Base-by-base conservation (phyloP, 164 flowering plant genomes). In the Platanus orientalis region DNA sequence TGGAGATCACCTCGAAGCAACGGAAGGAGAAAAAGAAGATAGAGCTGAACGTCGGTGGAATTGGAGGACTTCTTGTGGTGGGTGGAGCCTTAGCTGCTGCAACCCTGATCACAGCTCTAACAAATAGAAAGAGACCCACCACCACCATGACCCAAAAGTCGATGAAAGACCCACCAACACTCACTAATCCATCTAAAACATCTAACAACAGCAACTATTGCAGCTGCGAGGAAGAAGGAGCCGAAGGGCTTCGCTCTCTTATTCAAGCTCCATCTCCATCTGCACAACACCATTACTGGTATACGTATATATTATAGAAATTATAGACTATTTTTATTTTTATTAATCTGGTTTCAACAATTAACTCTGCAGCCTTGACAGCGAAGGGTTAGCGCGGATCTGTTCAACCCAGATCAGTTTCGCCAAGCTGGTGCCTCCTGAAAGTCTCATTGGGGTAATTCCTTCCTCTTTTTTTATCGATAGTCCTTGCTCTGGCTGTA, bases 41-140 rank as follows among this genome's bases (percentile, higher is more conserved):
- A 17, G 53, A 25, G 36, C 32, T 53, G 65, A 36, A 1, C 26
- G 74, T 73, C 3, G 69, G 71, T 54, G 68, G 72, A 6, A 25
- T 75, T 36, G 78, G 67, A 47, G 77, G 68, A 17, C 12, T 71
- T 54, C 48, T 75, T 32, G 44, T 75, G 50, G 25, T 58, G 60
- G 81, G 73, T 40, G 83, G 84, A 58, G 75, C 75, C 10, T 39
- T 80, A 66, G 80, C 74, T 62, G 66, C 60, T 63, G 78, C 76
- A 13, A 57, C 72, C 61, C 34, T 76, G 57, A 36, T 76, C 0
- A 70, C 59, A 2, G 62, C 56, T 48, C 60, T 69, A 20, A 16
- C 58, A 0, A 60, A 65, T 59, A 66, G 29, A 28, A 14, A 14
- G 26, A 40, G 53, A 1, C 9, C 7, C 4, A 7, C 42, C 42